phyloP scores from a whole-genome alignment of 441 rosid species.

The Daphne laureola region DNA sequence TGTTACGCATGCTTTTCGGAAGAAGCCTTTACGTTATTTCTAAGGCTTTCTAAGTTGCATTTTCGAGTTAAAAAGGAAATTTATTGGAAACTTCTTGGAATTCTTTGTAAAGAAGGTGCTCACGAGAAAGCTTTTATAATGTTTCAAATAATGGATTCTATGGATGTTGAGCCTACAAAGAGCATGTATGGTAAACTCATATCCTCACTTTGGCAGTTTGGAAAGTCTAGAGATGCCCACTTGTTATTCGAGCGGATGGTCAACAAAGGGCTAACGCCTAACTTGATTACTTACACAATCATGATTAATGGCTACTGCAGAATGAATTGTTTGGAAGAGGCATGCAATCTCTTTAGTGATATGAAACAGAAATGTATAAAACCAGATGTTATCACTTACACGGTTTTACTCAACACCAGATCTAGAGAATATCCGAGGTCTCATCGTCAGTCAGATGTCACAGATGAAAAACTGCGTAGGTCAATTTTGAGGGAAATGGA shows the following conservation, averaged over 20 bases:
- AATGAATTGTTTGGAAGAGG: constrained; percentile 30
- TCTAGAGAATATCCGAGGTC: constrained; percentile 18
- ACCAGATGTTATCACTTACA: constrained; percentile 49
- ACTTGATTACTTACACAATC: constrained; percentile 44
- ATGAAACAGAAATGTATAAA: constrained; percentile 52
- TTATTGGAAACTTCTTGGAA: constrained; percentile 39
- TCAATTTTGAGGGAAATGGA: constrained; percentile 32
- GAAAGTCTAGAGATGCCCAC: constrained; percentile 34
- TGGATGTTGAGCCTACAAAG: constrained; percentile 30
- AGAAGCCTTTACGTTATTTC: constrained; percentile 36
- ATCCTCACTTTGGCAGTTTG: constrained; percentile 29
- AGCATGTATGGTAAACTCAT: constrained; percentile 42
- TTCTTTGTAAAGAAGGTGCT: constrained; percentile 36
- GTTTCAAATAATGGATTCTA: constrained; percentile 30
- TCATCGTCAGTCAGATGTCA: constrained; percentile 10
- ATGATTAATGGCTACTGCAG: constrained; percentile 63
- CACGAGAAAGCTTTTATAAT: constrained; percentile 27
- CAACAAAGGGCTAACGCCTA: constrained; percentile 33
- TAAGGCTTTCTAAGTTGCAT: constrained; percentile 22
- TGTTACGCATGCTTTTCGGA: constrained; percentile 31
- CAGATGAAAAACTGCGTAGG: background rate
- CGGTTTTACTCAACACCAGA: constrained; percentile 47
- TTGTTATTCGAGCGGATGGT: constrained; percentile 28
- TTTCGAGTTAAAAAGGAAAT: constrained; percentile 23
- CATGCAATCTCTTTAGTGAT: constrained; percentile 31